These are phyloP conservation scores for Thuidium tamariscinum DNA, from an alignment of 225 moss, liverwort and hornwort species.

Conservation along the genomic window DNA sequence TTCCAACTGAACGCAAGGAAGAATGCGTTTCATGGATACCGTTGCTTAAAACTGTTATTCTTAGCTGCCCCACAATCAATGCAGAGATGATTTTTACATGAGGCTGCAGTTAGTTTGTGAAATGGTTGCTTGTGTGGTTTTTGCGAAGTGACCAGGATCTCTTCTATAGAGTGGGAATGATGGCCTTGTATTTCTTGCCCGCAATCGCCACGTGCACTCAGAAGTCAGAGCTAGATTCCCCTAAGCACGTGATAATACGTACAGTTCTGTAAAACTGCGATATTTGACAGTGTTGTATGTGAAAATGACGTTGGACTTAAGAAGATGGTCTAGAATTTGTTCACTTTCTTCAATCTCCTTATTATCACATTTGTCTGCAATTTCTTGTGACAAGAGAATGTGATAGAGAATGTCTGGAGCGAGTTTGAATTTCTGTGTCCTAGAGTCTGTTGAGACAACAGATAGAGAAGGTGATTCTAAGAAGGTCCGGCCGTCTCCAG, in stretches of 20 bases:
- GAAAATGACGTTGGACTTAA: background rate
- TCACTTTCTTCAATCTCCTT: background rate
- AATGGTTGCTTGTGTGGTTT: background rate
- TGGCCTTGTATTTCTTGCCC: background rate
- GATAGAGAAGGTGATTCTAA: background rate
- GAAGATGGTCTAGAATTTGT: background rate
- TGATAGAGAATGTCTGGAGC: background rate
- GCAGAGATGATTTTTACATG: background rate
- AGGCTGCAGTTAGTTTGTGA: background rate
- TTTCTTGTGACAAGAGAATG: no score
- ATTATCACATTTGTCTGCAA: background rate
- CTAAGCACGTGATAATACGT: no score
- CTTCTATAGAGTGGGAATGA: background rate
- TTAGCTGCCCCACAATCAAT: background rate
- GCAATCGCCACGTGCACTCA: background rate
- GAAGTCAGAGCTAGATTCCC: background rate
- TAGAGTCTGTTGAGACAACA: background rate
- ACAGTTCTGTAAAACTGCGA: background rate
- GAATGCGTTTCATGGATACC: background rate
- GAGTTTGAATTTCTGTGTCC: background rate
- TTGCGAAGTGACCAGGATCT: background rate
- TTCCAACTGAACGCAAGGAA: background rate
- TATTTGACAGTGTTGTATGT: background rate
- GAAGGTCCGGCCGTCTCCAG: no score
- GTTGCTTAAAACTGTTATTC: background rate